Evolutionary conservation across 768 basidiomycete genomes (phyloP), one percentile per base, ranked within the genome.

Genomic region (Mycena vulgaris): DNA sequence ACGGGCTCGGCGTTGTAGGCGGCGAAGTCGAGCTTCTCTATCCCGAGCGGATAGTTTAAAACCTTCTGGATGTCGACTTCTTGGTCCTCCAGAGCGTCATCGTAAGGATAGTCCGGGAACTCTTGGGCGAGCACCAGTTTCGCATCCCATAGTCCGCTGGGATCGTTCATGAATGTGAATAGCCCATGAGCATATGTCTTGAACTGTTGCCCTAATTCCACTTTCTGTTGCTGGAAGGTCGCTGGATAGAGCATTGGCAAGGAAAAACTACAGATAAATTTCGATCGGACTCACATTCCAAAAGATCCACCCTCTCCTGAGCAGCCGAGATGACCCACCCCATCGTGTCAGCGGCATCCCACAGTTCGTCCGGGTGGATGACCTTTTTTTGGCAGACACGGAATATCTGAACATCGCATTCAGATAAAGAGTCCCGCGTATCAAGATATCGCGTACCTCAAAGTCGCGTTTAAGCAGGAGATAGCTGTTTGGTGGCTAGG

Each of bases 401-500:
- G 58, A 85, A 78, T 7, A 81, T 78, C 56, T 55, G 33, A 19
- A 31, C 3, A 21, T 55, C 53, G 8, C n/a, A 19, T 28, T 45
- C 3, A 45, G 21, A 21, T n/a, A 5, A 21, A 23, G n/a, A 30
- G 11, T 28, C 3, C 37, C n/a, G 2, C 17, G 4, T 3, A 19
- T 33, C 19, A 31, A 7, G 7, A 30, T 6, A 23, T 27, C 16
- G 8, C n/a, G 9, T 53, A 30, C 28, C 19, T 80, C 74, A 31
- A 82, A 69, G 74, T 84, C 80, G 31, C 78, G 79, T 49, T 78
- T 74, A 23, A 83, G 66, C 0, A 83, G 68, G 1, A 85, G 75
- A 61, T 80, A 81, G 2, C 42, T 45, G 21, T 39, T 39, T 39
- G n/a, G 42, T 6, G 33, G 6, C 33, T 35, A 45, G 21, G 14